Percentiles rank a stretch among this genome's conserved stretches.
phyloP scores from a whole-genome alignment of 2,329 filamentous ascomycete species.

The Fusarium sp. region DNA sequence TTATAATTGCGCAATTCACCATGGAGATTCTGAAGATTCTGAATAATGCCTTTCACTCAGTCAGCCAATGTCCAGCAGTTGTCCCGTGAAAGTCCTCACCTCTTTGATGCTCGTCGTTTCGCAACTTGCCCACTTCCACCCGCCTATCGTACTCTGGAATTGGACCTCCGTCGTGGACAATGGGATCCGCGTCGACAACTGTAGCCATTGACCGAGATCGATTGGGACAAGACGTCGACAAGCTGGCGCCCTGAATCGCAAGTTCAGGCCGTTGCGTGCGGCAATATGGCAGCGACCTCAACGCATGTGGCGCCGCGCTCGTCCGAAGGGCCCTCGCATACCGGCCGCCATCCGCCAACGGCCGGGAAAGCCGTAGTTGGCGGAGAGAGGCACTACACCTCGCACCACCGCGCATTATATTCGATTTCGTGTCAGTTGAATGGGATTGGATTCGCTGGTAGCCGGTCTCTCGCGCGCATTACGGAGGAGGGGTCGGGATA shows the following conservation, averaged over 20 bases:
- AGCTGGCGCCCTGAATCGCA: slow-evolving; percentile 2
- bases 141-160: slow-evolving; percentile 89
- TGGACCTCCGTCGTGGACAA: slow-evolving; percentile 69
- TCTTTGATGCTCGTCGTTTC: slow-evolving; percentile 92
- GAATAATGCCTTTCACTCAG: slow-evolving; percentile 77
- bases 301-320: slow-evolving; percentile 28
- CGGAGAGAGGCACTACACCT: slow-evolving; percentile 35
- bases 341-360: slow-evolving; percentile 28
- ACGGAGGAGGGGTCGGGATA: slow-evolving; percentile 4
- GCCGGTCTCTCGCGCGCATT: slow-evolving; percentile 22
- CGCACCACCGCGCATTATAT: slow-evolving; percentile 35
- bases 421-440: slow-evolving; percentile 11
- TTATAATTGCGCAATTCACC: slow-evolving; percentile 81
- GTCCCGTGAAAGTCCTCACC: slow-evolving; percentile 60
- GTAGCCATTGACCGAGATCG: slow-evolving; percentile 47
- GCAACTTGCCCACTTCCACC: slow-evolving; percentile 78
- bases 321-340: slow-evolving; percentile 40
- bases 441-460: slow-evolving; percentile 1
- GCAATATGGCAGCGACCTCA: slow-evolving; percentile 12
- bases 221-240: slow-evolving; percentile 20
- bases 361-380: slow-evolving; percentile 24
- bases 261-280: slow-evolving; percentile 12
- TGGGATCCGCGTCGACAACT: slow-evolving; percentile 37
- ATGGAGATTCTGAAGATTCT: slow-evolving; percentile 89
- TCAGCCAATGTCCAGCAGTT: slow-evolving; percentile 19